phyloP scores from a whole-genome alignment of 768 basidiomycete species.

The Cantharellus anzutake region DNA sequence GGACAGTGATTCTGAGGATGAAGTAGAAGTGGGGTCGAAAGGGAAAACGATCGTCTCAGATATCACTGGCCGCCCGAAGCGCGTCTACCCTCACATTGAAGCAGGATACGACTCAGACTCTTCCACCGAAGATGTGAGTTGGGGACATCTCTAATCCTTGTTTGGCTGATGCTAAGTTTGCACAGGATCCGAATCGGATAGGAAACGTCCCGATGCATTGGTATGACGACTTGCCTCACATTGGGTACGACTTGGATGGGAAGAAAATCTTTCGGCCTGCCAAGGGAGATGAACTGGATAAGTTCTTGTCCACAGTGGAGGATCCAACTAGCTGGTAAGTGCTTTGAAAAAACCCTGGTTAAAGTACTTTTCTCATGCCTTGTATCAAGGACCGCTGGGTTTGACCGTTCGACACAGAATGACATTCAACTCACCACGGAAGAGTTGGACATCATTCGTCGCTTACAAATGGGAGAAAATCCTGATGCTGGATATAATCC shows the following conservation, averaged over 20 bases:
- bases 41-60: constrained; percentile 52
- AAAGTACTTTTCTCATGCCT: neutral
- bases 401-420: constrained; percentile 71
- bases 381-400: constrained; percentile 60
- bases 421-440: constrained; percentile 75
- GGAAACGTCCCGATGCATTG: constrained; percentile 94
- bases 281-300: constrained; percentile 90
- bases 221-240: constrained; percentile 99
- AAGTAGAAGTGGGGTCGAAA: constrained; percentile 28
- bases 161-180: constrained; percentile 4
- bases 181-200: constrained; percentile 79
- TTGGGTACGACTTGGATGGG: constrained; percentile 91
- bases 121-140: constrained; percentile 72
- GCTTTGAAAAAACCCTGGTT: neutral
- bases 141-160: constrained; percentile 1
- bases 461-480: constrained; percentile 79
- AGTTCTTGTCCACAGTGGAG: constrained; percentile 84
- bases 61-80: constrained; percentile 71
- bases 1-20: neutral
- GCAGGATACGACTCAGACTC: constrained; percentile 84
- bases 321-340: constrained; percentile 74
- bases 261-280: constrained; percentile 88
- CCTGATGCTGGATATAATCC: constrained; percentile 83
- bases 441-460: constrained; percentile 85
- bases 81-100: constrained; percentile 73